Evolutionary conservation across 768 basidiomycete species (phyloP).

Genomic region (Mycena indigotica): DNA sequence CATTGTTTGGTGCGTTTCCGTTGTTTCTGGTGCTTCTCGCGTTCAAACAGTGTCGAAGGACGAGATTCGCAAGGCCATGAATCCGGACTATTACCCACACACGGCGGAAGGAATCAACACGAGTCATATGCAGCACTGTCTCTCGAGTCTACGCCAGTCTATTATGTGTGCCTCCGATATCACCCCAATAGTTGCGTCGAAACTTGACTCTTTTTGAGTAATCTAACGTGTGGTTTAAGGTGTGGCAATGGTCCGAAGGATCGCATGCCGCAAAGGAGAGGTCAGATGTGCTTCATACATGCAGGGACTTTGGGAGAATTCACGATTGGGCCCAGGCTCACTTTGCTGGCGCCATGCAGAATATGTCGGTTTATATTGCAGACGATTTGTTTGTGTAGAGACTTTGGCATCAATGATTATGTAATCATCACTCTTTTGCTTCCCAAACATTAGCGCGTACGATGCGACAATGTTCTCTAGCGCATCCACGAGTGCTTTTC

Average conservation of each 20-base stretch:
- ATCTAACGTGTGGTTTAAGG: conserved; percentile 1
- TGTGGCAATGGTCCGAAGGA: conserved; percentile 29
- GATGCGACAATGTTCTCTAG: conserved; percentile 16
- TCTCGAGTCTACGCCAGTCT: conserved; percentile 27
- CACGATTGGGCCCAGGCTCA: conserved; percentile 19
- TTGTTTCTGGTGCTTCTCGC: no score
- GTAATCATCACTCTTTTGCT: neutral
- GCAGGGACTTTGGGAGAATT: conserved; percentile 23
- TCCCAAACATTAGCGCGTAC: conserved; percentile 1
- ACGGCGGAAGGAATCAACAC: conserved; percentile 24
- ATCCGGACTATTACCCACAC: conserved; percentile 22
- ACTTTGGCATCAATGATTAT: neutral
- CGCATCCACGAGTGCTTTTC: conserved; percentile 15
- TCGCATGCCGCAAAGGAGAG: conserved; percentile 24
- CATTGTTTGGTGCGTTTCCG: conserved; percentile 26
- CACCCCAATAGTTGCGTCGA: conserved; percentile 23
- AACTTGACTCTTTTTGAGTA: neutral
- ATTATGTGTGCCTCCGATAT: conserved; percentile 28
- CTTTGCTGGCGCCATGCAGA: conserved; percentile 21
- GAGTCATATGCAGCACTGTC: conserved; percentile 28
- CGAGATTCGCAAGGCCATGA: conserved; percentile 27
- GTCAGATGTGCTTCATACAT: conserved; percentile 27
- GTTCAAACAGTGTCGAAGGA: no score
- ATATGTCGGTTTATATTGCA: conserved; percentile 27
- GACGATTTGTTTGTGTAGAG: conserved; percentile 16